These are phyloP conservation scores for Cladosporium austrohemisphaericum DNA, from an alignment of 2,329 filamentous ascomycete species.

Conservation along the genomic window DNA sequence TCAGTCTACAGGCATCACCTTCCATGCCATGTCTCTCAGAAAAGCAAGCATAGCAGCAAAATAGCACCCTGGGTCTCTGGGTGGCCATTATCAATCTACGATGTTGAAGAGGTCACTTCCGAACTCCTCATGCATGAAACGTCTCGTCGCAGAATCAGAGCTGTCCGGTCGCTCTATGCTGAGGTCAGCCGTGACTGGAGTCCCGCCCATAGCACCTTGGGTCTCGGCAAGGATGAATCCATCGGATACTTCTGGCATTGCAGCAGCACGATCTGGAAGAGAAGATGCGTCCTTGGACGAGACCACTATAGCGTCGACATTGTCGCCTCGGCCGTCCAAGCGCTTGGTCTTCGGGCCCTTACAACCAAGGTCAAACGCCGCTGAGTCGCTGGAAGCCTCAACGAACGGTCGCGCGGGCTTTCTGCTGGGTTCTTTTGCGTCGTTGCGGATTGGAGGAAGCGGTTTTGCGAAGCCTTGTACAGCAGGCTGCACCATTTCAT, in stretches of 20 bases:
- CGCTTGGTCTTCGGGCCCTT: too few species aligned
- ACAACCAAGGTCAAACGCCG: background rate
- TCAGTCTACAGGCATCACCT: too few species aligned
- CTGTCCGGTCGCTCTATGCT: background rate
- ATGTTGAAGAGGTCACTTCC: conserved; percentile 27
- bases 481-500: background rate
- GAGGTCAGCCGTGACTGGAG: too few species aligned
- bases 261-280: background rate
- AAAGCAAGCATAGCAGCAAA: background rate
- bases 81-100: background rate
- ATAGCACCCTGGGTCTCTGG: background rate
- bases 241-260: background rate
- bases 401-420: background rate
- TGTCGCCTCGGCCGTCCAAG: too few species aligned
- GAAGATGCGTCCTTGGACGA: background rate
- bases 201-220: too few species aligned
- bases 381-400: conserved; percentile 8
- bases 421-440: background rate
- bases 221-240: too few species aligned
- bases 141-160: conserved; percentile 20
- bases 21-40: too few species aligned
- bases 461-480: background rate
- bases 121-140: conserved; percentile 28
- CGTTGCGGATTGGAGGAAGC: background rate
- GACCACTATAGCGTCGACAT: too few species aligned